Percentiles rank a stretch among this genome's conserved stretches.
phyloP scores from a whole-genome alignment of 1,284 basidiomycete genomes.

The Caloboletus firmus region DNA sequence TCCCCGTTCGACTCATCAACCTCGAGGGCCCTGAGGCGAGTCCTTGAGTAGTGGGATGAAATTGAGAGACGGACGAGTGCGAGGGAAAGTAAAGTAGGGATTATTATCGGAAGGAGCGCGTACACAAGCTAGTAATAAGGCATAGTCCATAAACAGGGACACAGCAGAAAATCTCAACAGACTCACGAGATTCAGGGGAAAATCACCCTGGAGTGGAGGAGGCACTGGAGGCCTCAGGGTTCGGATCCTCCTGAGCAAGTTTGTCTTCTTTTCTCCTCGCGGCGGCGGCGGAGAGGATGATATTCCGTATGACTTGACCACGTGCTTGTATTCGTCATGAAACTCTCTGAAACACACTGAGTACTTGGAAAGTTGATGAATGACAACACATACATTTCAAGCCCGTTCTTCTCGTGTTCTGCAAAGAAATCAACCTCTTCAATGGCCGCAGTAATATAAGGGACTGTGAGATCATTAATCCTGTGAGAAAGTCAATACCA shows the following conservation, averaged over 20 bases:
- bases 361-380: conserved; percentile 1
- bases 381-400: conserved; percentile 54
- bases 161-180: neutral
- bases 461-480: conserved; percentile 78
- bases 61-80: conserved; percentile 52
- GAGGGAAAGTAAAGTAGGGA: conserved; percentile 59
- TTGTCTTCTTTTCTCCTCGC: conserved; percentile 13
- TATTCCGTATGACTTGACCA: conserved; percentile 53
- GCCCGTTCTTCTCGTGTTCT: conserved; percentile 54
- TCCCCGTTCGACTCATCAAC: conserved; percentile 41
- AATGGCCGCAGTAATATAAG: conserved; percentile 77
- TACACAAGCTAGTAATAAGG: conserved; percentile 48
- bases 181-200: conserved; percentile 75
- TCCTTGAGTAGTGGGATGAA: conserved; percentile 53
- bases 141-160: neutral
- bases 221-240: conserved; percentile 50
- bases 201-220: conserved; percentile 60
- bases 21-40: conserved; percentile 63
- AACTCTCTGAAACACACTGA: conserved; percentile 45
- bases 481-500: conserved; percentile 33
- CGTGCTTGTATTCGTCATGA: conserved; percentile 52
- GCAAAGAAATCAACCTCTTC: conserved; percentile 70
- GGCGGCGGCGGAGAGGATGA: conserved; percentile 36
- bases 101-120: conserved; percentile 57
- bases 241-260: conserved; percentile 45